phyloP scores from a whole-genome alignment of 305 asterid species.

The Fraxinus angustifolia region DNA sequence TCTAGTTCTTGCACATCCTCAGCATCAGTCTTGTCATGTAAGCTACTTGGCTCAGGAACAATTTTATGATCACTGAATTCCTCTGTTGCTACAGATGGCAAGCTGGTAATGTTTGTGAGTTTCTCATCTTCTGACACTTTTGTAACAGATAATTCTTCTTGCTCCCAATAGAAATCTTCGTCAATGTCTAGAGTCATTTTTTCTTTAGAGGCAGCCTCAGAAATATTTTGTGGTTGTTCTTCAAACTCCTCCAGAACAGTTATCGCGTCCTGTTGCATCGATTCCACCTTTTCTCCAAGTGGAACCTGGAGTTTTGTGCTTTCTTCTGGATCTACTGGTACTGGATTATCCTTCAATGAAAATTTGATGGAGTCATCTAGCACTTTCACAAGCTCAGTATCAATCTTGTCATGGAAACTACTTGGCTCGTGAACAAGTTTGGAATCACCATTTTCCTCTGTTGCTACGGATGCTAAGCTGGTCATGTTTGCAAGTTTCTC shows the following conservation, averaged over 20 bases:
- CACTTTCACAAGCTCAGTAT: conserved; percentile 19
- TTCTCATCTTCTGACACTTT: conserved; percentile 27
- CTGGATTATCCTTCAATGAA: conserved; percentile 23
- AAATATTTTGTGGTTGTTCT: conserved; percentile 20
- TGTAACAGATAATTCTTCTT: conserved; percentile 23
- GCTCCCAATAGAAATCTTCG: conserved; percentile 23
- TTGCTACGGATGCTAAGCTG: conserved; percentile 29
- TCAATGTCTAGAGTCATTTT: conserved; percentile 18
- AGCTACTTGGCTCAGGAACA: conserved; percentile 18
- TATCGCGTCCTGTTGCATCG: conserved; percentile 14
- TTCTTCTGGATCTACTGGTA: conserved; percentile 19
- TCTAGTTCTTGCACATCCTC: conserved; percentile 22
- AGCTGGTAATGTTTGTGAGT: conserved; percentile 24
- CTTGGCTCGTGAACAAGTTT: conserved; percentile 13
- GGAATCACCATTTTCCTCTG: conserved; percentile 20
- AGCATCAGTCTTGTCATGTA: conserved; percentile 21
- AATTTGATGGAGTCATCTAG: conserved; percentile 16
- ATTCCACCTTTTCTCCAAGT: conserved; percentile 22
- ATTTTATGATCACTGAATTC: conserved; percentile 12
- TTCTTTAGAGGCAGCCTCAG: conserved; percentile 30
- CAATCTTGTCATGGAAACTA: conserved; percentile 21
- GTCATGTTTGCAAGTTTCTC: conserved; percentile 25
- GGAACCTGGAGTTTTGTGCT: conserved; percentile 22
- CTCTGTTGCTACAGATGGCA: conserved; percentile 28
- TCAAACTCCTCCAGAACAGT: conserved; percentile 15